Evolutionary conservation across 768 basidiomycete species (phyloP).

Genomic region (Mycena belliarum): DNA sequence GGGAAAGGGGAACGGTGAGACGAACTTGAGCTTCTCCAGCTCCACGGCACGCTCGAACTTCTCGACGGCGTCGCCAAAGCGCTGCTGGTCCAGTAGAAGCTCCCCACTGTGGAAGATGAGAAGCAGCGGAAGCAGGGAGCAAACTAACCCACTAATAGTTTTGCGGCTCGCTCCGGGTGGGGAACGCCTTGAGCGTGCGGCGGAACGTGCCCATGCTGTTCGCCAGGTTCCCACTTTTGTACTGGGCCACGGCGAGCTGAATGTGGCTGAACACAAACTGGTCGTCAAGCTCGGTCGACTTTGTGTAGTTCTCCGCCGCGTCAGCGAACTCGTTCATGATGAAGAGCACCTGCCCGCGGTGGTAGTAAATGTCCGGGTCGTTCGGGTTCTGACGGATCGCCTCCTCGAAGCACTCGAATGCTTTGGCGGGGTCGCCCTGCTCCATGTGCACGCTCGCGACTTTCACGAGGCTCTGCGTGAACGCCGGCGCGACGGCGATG

Average conservation of each 20-base stretch:
- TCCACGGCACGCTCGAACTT: slow-evolving; percentile 93
- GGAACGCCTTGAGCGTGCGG: slow-evolving; percentile 81
- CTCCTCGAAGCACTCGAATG: slow-evolving; percentile 90
- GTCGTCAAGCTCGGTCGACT: slow-evolving; percentile 85
- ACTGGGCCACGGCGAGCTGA: slow-evolving; percentile 95
- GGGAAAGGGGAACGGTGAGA: not conserved
- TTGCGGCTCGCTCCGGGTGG: slow-evolving; percentile 81
- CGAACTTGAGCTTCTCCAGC: slow-evolving; percentile 76
- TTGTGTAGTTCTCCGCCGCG: slow-evolving; percentile 89
- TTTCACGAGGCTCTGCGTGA: slow-evolving; percentile 93
- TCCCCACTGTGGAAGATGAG: slow-evolving; percentile 67
- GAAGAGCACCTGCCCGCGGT: slow-evolving; percentile 97
- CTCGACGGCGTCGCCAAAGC: slow-evolving; percentile 85
- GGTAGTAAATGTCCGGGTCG: slow-evolving; percentile 97
- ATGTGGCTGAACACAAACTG: slow-evolving; percentile 96
- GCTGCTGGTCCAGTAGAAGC: slow-evolving; percentile 87
- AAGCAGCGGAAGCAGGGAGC: not conserved
- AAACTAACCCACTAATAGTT: slow-evolving; percentile 83
- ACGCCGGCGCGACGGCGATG: slow-evolving; percentile 61
- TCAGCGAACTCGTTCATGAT: slow-evolving; percentile 88
- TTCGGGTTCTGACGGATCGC: slow-evolving; percentile 80
- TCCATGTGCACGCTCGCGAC: slow-evolving; percentile 98
- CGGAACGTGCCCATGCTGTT: slow-evolving; percentile 92
- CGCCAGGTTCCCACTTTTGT: slow-evolving; percentile 79
- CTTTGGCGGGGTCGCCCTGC: slow-evolving; percentile 74